Percentiles rank a stretch among this genome's conserved stretches.
Evolutionary conservation across 768 basidiomycete genomes (phyloP).

Genomic region (Podaxis mareebaensis): DNA sequence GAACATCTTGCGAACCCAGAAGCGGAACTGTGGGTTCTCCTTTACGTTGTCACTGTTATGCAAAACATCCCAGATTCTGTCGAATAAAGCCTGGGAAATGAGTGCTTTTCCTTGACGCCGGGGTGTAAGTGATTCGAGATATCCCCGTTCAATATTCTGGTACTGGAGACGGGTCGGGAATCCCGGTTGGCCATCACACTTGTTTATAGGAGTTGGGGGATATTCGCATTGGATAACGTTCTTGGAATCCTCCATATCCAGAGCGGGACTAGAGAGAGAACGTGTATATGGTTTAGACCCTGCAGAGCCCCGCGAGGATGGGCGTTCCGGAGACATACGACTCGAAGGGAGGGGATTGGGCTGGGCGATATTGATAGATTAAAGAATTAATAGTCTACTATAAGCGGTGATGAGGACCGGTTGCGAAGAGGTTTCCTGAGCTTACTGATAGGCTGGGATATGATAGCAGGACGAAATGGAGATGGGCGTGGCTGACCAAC

Average conservation of each 20-base stretch:
- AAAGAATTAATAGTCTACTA: constrained; percentile 20
- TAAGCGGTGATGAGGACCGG: not conserved
- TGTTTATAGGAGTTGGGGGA: not conserved
- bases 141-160: constrained; percentile 55
- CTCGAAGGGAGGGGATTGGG: constrained; percentile 1
- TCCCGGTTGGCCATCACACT: constrained; percentile 34
- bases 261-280: constrained; percentile 22
- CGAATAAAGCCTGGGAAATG: constrained; percentile 69
- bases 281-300: constrained; percentile 37
- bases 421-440: constrained; percentile 5
- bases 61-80: constrained; percentile 71
- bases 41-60: constrained; percentile 46
- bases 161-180: constrained; percentile 67
- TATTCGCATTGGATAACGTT: constrained; percentile 14
- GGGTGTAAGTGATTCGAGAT: constrained; percentile 57
- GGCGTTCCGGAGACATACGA: constrained; percentile 36
- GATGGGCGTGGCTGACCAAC: constrained; percentile 14
- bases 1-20: constrained; percentile 87
- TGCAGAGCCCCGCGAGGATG: constrained; percentile 26
- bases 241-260: constrained; percentile 13
- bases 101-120: constrained; percentile 66
- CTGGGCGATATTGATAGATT: constrained; percentile 19
- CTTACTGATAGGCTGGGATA: constrained; percentile 22
- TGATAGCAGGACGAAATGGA: constrained; percentile 10
- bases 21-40: constrained; percentile 71